Percentiles rank a stretch among this genome's conserved stretches.
These are phyloP conservation scores for Candida ficus DNA, from an alignment of 805 yeast genomes.

Conservation along the genomic window DNA sequence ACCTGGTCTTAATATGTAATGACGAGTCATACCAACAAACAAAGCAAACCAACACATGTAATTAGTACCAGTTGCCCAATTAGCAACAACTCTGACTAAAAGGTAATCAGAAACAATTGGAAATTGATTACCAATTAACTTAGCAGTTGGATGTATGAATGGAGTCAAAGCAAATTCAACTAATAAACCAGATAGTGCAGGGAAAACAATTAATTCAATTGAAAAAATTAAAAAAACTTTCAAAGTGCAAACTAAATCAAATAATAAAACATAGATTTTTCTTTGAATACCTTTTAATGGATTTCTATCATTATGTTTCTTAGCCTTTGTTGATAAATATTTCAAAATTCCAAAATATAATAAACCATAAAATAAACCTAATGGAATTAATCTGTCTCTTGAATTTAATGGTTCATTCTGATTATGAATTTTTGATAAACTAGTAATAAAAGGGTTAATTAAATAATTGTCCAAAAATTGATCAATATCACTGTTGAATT, in stretches of 20 bases:
- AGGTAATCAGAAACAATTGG: not conserved
- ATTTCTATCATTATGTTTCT: slow-evolving; percentile 27
- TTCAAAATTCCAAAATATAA: slow-evolving; percentile 24
- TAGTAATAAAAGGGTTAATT: slow-evolving; percentile 18
- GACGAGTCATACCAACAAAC: slow-evolving; percentile 79
- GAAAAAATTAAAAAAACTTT: slow-evolving; percentile 74
- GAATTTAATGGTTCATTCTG: slow-evolving; percentile 27
- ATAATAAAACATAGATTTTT: slow-evolving; percentile 43
- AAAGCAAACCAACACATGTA: slow-evolving; percentile 87
- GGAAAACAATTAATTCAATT: slow-evolving; percentile 80
- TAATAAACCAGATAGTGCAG: slow-evolving; percentile 78
- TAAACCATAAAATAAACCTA: slow-evolving; percentile 31
- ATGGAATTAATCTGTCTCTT: slow-evolving; percentile 33
- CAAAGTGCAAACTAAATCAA: slow-evolving; percentile 53
- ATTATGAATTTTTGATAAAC: slow-evolving; percentile 18
- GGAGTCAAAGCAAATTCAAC: slow-evolving; percentile 68
- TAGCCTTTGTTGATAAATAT: slow-evolving; percentile 28
- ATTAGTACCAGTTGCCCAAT: slow-evolving; percentile 70
- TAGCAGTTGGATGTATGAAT: slow-evolving; percentile 28
- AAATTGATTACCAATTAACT: slow-evolving; percentile 1
- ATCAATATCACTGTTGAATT: slow-evolving; percentile 5
- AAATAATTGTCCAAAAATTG: slow-evolving; percentile 2
- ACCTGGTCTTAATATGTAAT: slow-evolving; percentile 73
- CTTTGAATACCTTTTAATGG: slow-evolving; percentile 51
- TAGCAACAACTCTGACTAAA: not conserved